Evolutionary conservation across 1,284 basidiomycete genomes (phyloP).

Genomic region (Sphagnurus paluster): DNA sequence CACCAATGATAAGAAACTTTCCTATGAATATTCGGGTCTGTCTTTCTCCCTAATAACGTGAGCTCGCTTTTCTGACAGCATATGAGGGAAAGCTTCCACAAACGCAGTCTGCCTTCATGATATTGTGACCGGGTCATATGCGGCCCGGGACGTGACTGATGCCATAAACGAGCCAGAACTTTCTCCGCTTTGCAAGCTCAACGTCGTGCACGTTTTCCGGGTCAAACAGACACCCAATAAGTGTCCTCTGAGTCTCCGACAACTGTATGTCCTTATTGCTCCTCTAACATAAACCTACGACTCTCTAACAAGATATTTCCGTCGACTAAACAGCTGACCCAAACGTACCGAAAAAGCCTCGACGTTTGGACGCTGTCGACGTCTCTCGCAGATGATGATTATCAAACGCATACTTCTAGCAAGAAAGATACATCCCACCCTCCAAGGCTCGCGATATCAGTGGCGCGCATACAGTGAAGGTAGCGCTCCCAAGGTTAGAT

Average conservation of each 20-base stretch:
- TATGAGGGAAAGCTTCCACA: too few relatives aligned
- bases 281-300: neutral
- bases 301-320: constrained; percentile 15
- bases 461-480: constrained; percentile 17
- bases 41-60: constrained; percentile 1
- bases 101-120: neutral
- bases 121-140: neutral
- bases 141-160: too few relatives aligned
- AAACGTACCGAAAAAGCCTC: constrained; percentile 9
- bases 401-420: constrained; percentile 8
- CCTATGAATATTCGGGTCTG: neutral
- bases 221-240: neutral
- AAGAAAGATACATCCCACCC: constrained; percentile 1
- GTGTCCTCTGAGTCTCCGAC: too few relatives aligned
- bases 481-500: constrained; percentile 28
- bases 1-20: constrained; percentile 9
- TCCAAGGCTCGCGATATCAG: constrained; percentile 3
- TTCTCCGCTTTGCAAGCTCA: neutral
- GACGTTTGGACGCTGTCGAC: constrained; percentile 2
- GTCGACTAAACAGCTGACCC: constrained; percentile 16
- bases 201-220: neutral
- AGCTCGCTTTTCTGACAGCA: too few relatives aligned
- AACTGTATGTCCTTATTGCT: too few relatives aligned
- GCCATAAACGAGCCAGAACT: neutral
- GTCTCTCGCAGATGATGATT: constrained; percentile 13